Conservation (phyloP, 2,329 filamentous ascomycete genomes). For the Botryosphaeria dothidea region DNA sequence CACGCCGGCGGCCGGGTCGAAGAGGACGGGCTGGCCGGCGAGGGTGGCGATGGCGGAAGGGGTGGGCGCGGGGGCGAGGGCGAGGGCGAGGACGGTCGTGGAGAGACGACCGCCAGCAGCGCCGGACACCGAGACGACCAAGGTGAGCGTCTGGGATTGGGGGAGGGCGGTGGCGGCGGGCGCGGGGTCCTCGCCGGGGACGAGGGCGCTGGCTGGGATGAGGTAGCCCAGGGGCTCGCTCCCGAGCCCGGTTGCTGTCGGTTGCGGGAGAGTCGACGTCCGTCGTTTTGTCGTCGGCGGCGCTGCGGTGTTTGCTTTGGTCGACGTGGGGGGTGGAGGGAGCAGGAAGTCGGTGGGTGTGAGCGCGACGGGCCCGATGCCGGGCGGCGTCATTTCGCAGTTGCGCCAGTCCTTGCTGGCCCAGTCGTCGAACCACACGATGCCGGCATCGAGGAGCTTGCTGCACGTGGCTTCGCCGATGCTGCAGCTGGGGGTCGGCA, state of each 20-base stretch:
- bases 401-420: neutral
- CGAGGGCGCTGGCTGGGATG: neutral
- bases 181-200: neutral
- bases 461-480: too few species aligned
- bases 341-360: neutral
- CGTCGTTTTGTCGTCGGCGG: too few species aligned
- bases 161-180: neutral
- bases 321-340: neutral
- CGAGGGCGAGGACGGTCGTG: too few species aligned
- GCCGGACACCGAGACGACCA: neutral
- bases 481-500: neutral
- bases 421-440: neutral
- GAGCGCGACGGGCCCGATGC: neutral
- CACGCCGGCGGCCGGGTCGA: too few species aligned
- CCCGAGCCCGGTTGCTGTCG: too few species aligned
- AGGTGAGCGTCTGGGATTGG: neutral
- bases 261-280: too few species aligned
- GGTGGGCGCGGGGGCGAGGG: neutral
- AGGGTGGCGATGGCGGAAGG: neutral
- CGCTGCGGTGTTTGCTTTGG: too few species aligned
- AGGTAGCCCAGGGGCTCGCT: neutral
- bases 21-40: too few species aligned
- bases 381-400: neutral
- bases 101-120: neutral
- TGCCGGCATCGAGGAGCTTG: neutral